phyloP scores from a whole-genome alignment of 805 yeast species.

The Saccharomycopsis lassenensis region DNA sequence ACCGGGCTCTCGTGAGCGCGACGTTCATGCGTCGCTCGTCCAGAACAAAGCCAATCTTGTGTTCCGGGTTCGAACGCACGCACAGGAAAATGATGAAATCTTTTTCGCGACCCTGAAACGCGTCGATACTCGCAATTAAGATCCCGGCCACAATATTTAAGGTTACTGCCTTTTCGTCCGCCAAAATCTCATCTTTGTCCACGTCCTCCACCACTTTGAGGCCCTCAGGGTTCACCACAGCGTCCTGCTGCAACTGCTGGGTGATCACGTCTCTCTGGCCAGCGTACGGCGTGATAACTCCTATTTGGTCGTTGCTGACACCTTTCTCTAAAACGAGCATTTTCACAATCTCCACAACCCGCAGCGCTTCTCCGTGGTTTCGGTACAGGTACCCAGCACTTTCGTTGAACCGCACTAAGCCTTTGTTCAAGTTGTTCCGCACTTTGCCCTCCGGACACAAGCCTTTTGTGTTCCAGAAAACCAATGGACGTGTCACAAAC shows the following conservation, averaged over 20 bases:
- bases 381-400: conserved; percentile 48
- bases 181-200: conserved; percentile 50
- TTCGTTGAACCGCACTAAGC: conserved; percentile 26
- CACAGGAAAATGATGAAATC: conserved; percentile 69
- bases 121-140: conserved; percentile 60
- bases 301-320: conserved; percentile 40
- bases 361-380: conserved; percentile 42
- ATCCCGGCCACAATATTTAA: conserved; percentile 36
- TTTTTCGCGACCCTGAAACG: conserved; percentile 88
- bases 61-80: conserved; percentile 52
- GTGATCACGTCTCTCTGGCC: conserved; percentile 63
- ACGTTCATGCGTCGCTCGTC: conserved; percentile 59
- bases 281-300: conserved; percentile 66
- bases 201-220: conserved; percentile 38
- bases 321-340: conserved; percentile 43
- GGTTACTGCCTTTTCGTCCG: conserved; percentile 35
- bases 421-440: conserved; percentile 30
- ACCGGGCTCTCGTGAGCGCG: conserved; percentile 59
- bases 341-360: conserved; percentile 37
- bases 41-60: conserved; percentile 49
- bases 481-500: conserved; percentile 43
- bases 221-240: conserved; percentile 43
- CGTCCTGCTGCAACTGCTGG: conserved; percentile 35
- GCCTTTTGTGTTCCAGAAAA: conserved; percentile 50
- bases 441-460: conserved; percentile 37